Base-by-base conservation (phyloP, 2,329 filamentous ascomycete species). In the Colletotrichum agaves region DNA sequence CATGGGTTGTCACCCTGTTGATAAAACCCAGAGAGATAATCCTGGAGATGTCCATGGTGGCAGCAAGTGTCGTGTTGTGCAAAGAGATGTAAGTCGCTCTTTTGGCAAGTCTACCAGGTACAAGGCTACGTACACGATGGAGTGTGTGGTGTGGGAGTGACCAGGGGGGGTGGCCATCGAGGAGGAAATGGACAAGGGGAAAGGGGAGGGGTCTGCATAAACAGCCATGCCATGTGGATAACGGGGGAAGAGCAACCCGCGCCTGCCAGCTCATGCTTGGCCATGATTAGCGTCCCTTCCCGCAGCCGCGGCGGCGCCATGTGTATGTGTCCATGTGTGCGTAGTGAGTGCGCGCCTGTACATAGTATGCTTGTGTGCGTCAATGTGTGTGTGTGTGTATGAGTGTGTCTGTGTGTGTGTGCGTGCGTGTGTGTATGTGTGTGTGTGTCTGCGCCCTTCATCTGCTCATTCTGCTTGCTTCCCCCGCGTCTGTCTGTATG, bases 301-400 rank as follows among this genome's bases (percentile, higher is more conserved):
- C 63, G 67, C 39, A 59, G 61, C 61, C 64, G 64, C 64, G 64
- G 56, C 55, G 47, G 56, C 55, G 47, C 58, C 59, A 63, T 66
- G 63, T 66, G 67, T 69, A 65, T 69, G 66, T 71, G 67, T 62
- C 59, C 71, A 70, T 71, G 71, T 73, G 64, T 67, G 65, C 70
- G 64, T 27, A 55, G 47, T 71, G 69, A 72, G 66, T 55, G 50
- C 61, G 47, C 66, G 62, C 43, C 68, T 69, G 63, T 69, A 59
- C 64, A 63, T 68, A 31, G 56, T 67, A 52, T 52, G 58, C 63
- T 57, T 60, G 63, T 71, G 67, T 52, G 33, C 65, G 61, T 67
- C 56, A 43, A 46, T 64, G 61, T 69, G 63, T 70, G 66, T 70
- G 61, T 63, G 6, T 49, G 41, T 12, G 17, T 49, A 61, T 69